phyloP scores from a whole-genome alignment of 148 eudicot genomes.

The Gaultheria prostrata region DNA sequence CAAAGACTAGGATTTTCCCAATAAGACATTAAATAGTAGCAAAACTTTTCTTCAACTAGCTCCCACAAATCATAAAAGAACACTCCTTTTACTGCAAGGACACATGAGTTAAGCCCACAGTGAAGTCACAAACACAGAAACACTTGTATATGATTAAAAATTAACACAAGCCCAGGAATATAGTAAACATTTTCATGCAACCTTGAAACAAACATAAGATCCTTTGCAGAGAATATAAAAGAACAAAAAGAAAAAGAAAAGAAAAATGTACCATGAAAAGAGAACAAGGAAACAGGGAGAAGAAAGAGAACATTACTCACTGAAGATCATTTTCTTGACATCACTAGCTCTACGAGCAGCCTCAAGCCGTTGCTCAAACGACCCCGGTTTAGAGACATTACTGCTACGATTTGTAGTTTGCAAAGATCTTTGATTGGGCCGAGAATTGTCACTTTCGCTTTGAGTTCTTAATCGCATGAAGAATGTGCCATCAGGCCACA shows the following conservation, averaged over 20 bases:
- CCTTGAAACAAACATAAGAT: not conserved
- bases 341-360: slow-evolving; percentile 89
- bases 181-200: not conserved
- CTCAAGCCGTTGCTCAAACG: slow-evolving; percentile 89
- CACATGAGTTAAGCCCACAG: not conserved
- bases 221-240: not conserved
- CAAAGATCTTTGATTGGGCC: slow-evolving; percentile 38
- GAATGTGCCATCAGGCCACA: slow-evolving; percentile 90
- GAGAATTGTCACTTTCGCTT: slow-evolving; percentile 31
- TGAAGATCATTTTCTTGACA: slow-evolving; percentile 73
- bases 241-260: not conserved
- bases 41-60: not conserved
- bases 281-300: not conserved
- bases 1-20: not conserved
- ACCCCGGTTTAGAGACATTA: slow-evolving; percentile 39
- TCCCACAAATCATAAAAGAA: not conserved
- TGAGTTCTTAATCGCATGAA: slow-evolving; percentile 51
- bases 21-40: not conserved
- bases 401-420: slow-evolving; percentile 42
- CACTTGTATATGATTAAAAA: not conserved
- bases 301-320: slow-evolving; percentile 44
- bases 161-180: not conserved
- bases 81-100: not conserved
- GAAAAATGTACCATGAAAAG: not conserved
- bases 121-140: not conserved